These are phyloP conservation scores for Tolypocladium inflatum DNA, from an alignment of 2,329 filamentous ascomycete genomes.

Conservation along the genomic window DNA sequence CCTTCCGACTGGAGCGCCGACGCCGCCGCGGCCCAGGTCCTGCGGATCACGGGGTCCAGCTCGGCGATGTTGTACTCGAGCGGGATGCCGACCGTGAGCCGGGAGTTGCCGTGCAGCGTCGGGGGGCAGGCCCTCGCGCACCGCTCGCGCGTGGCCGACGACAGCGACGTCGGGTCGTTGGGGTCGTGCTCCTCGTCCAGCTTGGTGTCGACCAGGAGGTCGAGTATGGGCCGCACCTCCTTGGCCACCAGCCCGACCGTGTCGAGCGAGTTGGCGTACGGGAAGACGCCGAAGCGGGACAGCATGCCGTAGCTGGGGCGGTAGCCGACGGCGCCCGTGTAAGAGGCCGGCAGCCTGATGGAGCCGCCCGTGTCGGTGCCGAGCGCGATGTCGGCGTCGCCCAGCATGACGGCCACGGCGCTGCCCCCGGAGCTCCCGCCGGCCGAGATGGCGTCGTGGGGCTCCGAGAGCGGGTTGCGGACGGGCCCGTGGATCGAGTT, in stretches of 20 bases:
- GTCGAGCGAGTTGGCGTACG: slow-evolving; percentile 88
- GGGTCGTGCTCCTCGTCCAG: slow-evolving; percentile 49
- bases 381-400: slow-evolving; percentile 53
- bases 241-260: slow-evolving; percentile 71
- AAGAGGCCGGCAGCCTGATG: slow-evolving; percentile 78
- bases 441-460: slow-evolving; percentile 47
- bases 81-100: slow-evolving; percentile 46
- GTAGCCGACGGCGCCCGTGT: slow-evolving; percentile 74
- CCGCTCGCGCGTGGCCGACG: slow-evolving; percentile 40
- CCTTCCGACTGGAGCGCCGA: slow-evolving; percentile 51
- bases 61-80: slow-evolving; percentile 84
- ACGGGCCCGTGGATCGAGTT: slow-evolving; percentile 63
- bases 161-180: slow-evolving; percentile 67
- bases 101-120: slow-evolving; percentile 14
- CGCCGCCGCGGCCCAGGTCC: slow-evolving; percentile 59
- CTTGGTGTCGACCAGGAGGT: slow-evolving; percentile 39
- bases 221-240: slow-evolving; percentile 39
- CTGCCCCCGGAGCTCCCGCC: slow-evolving; percentile 93
- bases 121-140: slow-evolving; percentile 23
- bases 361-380: slow-evolving; percentile 93
- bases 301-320: slow-evolving; percentile 88
- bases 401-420: slow-evolving; percentile 68
- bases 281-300: slow-evolving; percentile 76
- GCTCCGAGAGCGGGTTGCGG: slow-evolving; percentile 32
- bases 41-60: slow-evolving; percentile 58